Base-by-base conservation (phyloP, 768 basidiomycete genomes). In the Suillus spraguei region DNA sequence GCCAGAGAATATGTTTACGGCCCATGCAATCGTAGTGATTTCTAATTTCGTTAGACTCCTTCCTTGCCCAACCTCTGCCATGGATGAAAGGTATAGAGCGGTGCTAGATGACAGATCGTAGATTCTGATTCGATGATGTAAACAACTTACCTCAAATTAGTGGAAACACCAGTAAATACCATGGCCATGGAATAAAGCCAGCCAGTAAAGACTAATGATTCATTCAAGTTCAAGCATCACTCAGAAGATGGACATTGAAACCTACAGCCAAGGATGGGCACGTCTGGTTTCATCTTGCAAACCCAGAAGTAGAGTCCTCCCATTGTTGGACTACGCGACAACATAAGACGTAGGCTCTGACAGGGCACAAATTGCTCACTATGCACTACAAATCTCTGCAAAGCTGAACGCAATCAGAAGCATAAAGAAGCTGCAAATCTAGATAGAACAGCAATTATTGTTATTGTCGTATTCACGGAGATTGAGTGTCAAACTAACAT, bases 231-330 rank as follows among this genome's bases (percentile, higher is more conserved):
- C 8, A 7, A 11, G 1, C 24, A 61, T 28, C 35, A 11, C 16
- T 39, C 49, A 49, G 13, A 64, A 38, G 24, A 39, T 58, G 47
- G 52, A 20, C 8, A 24, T 44, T 32, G 14, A 17, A 22, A 71
- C 82, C 72, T 69, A 83, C 82, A 87, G 22, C 85, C 85, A 5
- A 86, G 76, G 20, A 84, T 73, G 2, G 84, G 85, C 16, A 75
- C 64, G 54, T 84, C 78, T 0, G 84, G 83, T 67, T 85, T 85
- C 83, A 86, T 83, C 68, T 80, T 82, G 74, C 84, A 86, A 13
- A 85, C 85, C 85, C 85, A 86, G 69, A 86, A 87, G 70, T 87
- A 87, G 56, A 86, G 72, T 7, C 84, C 85, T 28, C 85, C 85
- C 78, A 86, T 81, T 4, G 84, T 83, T 0, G 84, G 84, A 61